Evolutionary conservation across 441 rosid genomes (phyloP), one percentile per base, ranked within the genome.

Genomic region (Euphorbia corollata): DNA sequence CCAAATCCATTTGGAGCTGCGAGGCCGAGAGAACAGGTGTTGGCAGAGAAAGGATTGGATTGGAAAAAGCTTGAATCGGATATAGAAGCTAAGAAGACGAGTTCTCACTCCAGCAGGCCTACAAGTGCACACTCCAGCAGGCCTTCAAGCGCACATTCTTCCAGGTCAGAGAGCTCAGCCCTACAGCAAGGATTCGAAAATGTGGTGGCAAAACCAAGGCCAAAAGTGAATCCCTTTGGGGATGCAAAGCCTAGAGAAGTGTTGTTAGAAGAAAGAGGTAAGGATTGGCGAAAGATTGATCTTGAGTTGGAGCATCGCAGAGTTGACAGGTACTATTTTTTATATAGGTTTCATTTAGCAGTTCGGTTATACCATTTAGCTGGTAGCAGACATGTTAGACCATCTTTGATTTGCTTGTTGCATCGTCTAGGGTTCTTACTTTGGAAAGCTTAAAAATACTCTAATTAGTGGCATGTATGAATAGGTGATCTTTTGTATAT

Each of bases 261-360:
- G 59, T 80, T 91, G 89, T 74, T 94, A 76, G 82, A 86, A 80
- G 87, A 94, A 79, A 85, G 88, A 66, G 98, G 99, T 24, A 77
- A 83, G 79, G 99, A 94, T 76, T 94, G 99, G 99, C 88, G 91
- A 0, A 94, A 91, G 83, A 87, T 91, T 74, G 99, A 94, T 78
- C 78, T 80, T 73, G 84, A 94, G 60, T 81, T 91, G 82, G 98
- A 94, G 79, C 97, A 82, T 69, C 94, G 94, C 73, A 71, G 89
- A 12, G 79, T 85, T 69, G 97, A 84, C 78, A 87, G 99, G 99
- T 91, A 43, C 24, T n/a, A 75, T 64, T 0, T 70, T 30, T 22
- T 13, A 38, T 68, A 63, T 30, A 3, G 58, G 55, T 41, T 20
- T 58, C 24, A 36, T 55, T 59, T 54, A 23, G 34, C 66, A 71